A percentile compares a stretch with the other conserved stretches of the same genome.
Conservation (phyloP, 2,329 filamentous ascomycete genomes). For the Arthrinium phaeospermum region DNA sequence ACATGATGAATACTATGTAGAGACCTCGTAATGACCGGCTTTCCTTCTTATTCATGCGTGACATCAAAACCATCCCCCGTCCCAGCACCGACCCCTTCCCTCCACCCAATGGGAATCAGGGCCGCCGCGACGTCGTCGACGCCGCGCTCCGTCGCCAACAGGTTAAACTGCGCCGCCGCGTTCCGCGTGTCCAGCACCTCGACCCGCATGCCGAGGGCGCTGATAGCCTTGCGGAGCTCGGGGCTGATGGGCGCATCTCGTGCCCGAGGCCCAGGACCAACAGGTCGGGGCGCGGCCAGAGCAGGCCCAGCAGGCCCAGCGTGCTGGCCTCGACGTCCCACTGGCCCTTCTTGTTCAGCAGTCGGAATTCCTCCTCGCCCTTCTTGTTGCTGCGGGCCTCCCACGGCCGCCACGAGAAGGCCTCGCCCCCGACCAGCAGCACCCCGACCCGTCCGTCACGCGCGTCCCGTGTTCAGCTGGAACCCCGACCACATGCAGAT, state of each 20-base stretch:
- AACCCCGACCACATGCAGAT: conserved; percentile 85
- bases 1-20: background rate
- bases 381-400: conserved; percentile 40
- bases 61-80: conserved; percentile 17
- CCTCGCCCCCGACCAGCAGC: conserved; percentile 83
- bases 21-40: background rate
- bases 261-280: conserved; percentile 87
- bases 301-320: conserved; percentile 76
- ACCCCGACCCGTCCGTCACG: conserved; percentile 71
- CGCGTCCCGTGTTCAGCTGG: conserved; percentile 78
- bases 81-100: conserved; percentile 59
- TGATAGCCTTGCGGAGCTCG: conserved; percentile 73
- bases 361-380: conserved; percentile 43
- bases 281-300: conserved; percentile 92
- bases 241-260: conserved; percentile 78
- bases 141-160: conserved; percentile 92
- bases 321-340: conserved; percentile 75
- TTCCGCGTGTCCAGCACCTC: conserved; percentile 93
- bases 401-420: conserved; percentile 90
- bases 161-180: conserved; percentile 91
- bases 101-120: conserved; percentile 85
- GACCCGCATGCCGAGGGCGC: conserved; percentile 79
- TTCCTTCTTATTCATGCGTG: conserved; percentile 21
- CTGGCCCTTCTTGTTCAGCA: conserved; percentile 80
- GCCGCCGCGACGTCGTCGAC: conserved; percentile 85